These are phyloP conservation scores for Cryptomeria japonica DNA, from an alignment of 75 land plant genomes.

Conservation along the genomic window DNA sequence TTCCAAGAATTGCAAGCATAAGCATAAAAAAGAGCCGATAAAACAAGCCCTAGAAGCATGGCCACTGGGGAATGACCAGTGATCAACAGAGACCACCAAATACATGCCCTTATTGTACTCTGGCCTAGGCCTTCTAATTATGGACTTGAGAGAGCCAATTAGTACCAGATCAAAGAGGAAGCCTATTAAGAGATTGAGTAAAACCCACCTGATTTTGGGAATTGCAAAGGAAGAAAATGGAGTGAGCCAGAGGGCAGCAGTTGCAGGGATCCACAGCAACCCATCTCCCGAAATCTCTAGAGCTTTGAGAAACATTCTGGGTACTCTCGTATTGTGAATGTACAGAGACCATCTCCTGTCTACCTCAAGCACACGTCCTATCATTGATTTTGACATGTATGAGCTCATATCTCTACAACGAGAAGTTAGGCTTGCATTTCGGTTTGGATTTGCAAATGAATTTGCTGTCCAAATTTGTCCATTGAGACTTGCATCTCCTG, in stretches of 20 bases:
- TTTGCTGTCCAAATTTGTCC: neutral
- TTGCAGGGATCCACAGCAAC: conserved; percentile 62
- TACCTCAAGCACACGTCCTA: conserved; percentile 17
- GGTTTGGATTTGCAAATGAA: neutral
- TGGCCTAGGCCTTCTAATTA: conserved; percentile 83
- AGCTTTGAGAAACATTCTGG: conserved; percentile 49
- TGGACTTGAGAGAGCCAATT: conserved; percentile 59
- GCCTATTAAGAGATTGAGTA: conserved; percentile 53
- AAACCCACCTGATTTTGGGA: conserved; percentile 27
- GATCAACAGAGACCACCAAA: conserved; percentile 62
- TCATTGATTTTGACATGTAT: neutral
- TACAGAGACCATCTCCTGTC: conserved; percentile 40
- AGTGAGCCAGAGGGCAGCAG: conserved; percentile 44
- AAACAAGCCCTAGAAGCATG: conserved; percentile 81
- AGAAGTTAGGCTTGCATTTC: neutral
- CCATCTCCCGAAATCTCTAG: conserved; percentile 91
- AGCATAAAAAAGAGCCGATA: conserved; percentile 41
- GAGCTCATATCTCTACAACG: neutral
- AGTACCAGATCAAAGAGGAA: conserved; percentile 62
- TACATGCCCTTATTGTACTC: conserved; percentile 74
- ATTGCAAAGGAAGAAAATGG: conserved; percentile 14
- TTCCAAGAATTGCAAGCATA: conserved; percentile 22
- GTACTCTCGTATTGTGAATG: conserved; percentile 37
- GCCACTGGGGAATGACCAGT: conserved; percentile 97
- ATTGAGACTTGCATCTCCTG: neutral